phyloP scores from a whole-genome alignment of 2,329 filamentous ascomycete species.

The Colletotrichum sp. region DNA sequence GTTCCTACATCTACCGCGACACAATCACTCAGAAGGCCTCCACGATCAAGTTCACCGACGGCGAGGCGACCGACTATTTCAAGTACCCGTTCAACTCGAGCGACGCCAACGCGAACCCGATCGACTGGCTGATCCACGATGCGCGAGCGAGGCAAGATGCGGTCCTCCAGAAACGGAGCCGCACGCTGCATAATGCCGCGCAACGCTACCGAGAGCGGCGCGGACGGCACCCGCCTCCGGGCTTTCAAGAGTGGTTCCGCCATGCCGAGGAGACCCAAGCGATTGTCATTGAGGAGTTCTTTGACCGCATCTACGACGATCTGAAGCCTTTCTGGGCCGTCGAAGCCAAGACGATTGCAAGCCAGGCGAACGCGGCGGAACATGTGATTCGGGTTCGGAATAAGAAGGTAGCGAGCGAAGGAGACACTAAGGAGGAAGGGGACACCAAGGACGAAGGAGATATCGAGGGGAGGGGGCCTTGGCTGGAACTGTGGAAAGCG shows the following conservation, averaged over 20 bases:
- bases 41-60: constrained; percentile 17
- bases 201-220: constrained; percentile 59
- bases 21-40: constrained; percentile 10
- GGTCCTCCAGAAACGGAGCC: constrained; percentile 49
- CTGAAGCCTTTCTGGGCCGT: constrained; percentile 66
- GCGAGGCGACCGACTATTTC: constrained; percentile 21
- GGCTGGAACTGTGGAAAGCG: constrained; percentile 52
- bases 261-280: constrained; percentile 57
- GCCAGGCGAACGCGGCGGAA: constrained; percentile 47
- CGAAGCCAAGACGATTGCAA: constrained; percentile 43
- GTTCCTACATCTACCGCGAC: constrained; percentile 22
- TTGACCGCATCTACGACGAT: constrained; percentile 69
- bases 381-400: constrained; percentile 54
- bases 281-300: constrained; percentile 68
- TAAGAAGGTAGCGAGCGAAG: constrained; percentile 43
- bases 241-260: constrained; percentile 66
- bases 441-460: constrained; percentile 35
- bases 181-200: constrained; percentile 56
- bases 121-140: constrained; percentile 52
- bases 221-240: constrained; percentile 66
- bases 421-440: constrained; percentile 36
- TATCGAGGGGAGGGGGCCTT: constrained; percentile 43
- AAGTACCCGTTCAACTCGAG: constrained; percentile 19
- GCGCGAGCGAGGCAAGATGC: constrained; percentile 48
- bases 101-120: constrained; percentile 47